phyloP scores from a whole-genome alignment of 371 early-diverging fungal species.

The Dichotomocladium elegans region DNA sequence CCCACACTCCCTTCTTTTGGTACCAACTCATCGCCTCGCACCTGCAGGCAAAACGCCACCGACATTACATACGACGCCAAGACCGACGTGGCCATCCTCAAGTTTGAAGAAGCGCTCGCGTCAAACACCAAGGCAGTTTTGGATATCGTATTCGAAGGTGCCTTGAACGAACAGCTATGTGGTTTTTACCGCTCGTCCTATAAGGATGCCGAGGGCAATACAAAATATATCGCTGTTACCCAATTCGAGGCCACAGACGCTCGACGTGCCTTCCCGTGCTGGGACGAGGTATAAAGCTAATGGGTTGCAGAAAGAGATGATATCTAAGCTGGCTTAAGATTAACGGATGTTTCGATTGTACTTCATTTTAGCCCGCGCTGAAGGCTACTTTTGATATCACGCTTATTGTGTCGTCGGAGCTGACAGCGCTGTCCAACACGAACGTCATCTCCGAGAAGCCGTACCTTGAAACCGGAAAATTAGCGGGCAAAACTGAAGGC shows the following conservation, averaged over 20 bases:
- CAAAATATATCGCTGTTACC: conserved; percentile 77
- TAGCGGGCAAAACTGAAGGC: conserved; percentile 1
- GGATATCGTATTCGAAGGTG: conserved; percentile 67
- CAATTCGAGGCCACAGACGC: conserved; percentile 95
- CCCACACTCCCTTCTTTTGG: neutral
- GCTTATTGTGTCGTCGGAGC: conserved; percentile 64
- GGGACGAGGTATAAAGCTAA: conserved; percentile 68
- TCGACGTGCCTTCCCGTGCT: conserved; percentile 91
- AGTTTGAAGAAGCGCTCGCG: conserved; percentile 62
- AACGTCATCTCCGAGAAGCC: conserved; percentile 57
- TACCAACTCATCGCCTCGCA: neutral
- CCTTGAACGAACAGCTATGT: conserved; percentile 81
- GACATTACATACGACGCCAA: conserved; percentile 61
- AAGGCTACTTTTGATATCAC: conserved; percentile 90
- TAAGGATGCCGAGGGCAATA: conserved; percentile 68
- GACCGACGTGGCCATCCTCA: conserved; percentile 69
- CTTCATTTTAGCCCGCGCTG: conserved; percentile 54
- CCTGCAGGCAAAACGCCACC: conserved; percentile 66
- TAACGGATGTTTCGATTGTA: too few relatives aligned
- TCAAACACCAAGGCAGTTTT: conserved; percentile 68
- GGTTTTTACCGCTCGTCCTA: conserved; percentile 88
- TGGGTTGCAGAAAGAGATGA: too few relatives aligned
- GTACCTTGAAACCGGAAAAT: conserved; percentile 23
- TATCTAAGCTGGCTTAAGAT: too few relatives aligned
- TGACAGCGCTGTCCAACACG: conserved; percentile 89